Base-by-base conservation (phyloP, 345 rosid species). In the Aquilaria sinensis region DNA sequence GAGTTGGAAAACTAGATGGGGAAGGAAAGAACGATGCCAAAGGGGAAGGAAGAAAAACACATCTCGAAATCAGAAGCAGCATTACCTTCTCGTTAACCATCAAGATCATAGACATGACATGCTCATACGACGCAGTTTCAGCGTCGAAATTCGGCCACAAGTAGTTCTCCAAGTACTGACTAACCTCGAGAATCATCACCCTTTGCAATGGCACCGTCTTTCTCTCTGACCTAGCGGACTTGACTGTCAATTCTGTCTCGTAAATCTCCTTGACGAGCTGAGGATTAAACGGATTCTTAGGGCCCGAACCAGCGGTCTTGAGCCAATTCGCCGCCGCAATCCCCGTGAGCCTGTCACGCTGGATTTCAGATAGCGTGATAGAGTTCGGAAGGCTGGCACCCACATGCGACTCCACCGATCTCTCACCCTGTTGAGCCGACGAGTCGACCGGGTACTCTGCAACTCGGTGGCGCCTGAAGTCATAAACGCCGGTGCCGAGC, bases 391-490 rank as follows among this genome's bases (percentile, higher is more conserved):
- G 80, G 16, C 82, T 72, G 30, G 92, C 77, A 9, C 90, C 86
- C 34, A 84, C 75, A 67, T 80, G 76, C 53, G 95, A 58, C 56
- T 88, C 87, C n/a, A 66, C 80, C 23, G 84, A 81, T 60, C 80
- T 78, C 49, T 82, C 86, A 10, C 70, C 76, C 7, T 65, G 75
- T 56, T 80, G 80, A 50, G 43, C 65, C 29, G 82, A 68, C n/a
- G 71, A 29, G 67, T 93, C 98, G 45, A 83, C 70, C 31, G 97
- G 99, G 70, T 94, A 94, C 86, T 94, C 99, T 1, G 97, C 99
- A 10, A 94, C 99, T 10, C 78, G 88, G 75, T 88, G 99, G 77
- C 99, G 97, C 89, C 85, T 94, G 89, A 94, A 90, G 75, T 94
- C 99, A 73, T 80, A 94, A 14, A 88, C 81, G 61, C 97, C 99